Conservation (phyloP, 441 rosid species). For the Syzygium malaccense region DNA sequence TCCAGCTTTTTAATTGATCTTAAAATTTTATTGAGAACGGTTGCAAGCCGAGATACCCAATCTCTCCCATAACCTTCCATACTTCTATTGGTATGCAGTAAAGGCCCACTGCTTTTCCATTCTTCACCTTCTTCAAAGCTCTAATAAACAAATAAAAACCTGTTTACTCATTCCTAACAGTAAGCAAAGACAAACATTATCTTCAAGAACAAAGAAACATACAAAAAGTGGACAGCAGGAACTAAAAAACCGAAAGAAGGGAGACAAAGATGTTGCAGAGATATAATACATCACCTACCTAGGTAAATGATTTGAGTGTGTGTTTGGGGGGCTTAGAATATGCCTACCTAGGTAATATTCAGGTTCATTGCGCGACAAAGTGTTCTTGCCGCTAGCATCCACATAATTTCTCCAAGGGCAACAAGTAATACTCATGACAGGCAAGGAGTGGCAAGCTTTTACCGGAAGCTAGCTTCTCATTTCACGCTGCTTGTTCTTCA, state of each 20-base stretch:
- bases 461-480: slow-evolving; percentile 76
- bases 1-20: background rate
- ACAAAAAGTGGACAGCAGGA: background rate
- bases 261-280: background rate
- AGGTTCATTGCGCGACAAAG: slow-evolving; percentile 58
- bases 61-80: background rate
- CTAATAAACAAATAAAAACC: background rate
- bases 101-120: background rate
- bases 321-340: too few relatives aligned
- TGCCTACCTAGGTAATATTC: slow-evolving; percentile 11
- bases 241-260: background rate
- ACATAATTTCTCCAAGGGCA: slow-evolving; percentile 93
- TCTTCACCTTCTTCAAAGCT: background rate
- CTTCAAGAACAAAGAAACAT: background rate
- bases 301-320: background rate
- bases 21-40: background rate
- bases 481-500: slow-evolving; percentile 77
- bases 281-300: background rate
- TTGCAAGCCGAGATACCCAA: background rate
- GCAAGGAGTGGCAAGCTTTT: slow-evolving; percentile 53
- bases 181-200: background rate
- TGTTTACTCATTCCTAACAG: background rate
- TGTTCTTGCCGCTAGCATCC: slow-evolving; percentile 64
- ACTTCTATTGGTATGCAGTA: background rate
- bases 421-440: slow-evolving; percentile 56